Conservation (phyloP, 768 basidiomycete species). For the Tricholoma terreum region DNA sequence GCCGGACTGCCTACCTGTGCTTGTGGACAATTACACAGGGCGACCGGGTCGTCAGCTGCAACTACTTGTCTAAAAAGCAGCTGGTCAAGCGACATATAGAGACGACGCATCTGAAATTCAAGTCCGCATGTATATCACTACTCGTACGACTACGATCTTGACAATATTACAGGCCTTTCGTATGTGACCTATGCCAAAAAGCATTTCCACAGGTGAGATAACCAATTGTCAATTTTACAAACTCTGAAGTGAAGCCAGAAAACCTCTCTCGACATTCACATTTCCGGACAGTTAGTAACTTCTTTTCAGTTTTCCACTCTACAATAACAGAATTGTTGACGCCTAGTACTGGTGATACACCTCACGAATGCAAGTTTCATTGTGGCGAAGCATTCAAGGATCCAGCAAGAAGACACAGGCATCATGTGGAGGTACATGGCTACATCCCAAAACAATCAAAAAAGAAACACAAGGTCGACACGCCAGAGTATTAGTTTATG, state of each 20-base stretch:
- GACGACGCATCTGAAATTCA: conserved; percentile 57
- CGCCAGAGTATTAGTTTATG: background rate
- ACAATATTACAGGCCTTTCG: conserved; percentile 40
- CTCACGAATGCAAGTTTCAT: conserved; percentile 48
- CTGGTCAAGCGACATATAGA: conserved; percentile 68
- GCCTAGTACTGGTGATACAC: conserved; percentile 54
- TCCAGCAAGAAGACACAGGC: conserved; percentile 60
- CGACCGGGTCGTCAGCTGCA: conserved; percentile 3
- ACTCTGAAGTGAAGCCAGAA: conserved; percentile 32
- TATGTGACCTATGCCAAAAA: conserved; percentile 50
- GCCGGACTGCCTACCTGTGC: conserved; percentile 22
- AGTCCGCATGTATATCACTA: conserved; percentile 35
- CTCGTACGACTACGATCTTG: background rate
- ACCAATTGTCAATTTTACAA: background rate
- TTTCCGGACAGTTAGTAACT: conserved; percentile 44
- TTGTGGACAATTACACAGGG: conserved; percentile 27
- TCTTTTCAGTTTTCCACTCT: background rate
- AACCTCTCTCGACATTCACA: conserved; percentile 56
- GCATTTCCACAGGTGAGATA: conserved; percentile 42
- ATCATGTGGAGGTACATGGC: conserved; percentile 51
- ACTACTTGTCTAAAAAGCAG: conserved; percentile 47
- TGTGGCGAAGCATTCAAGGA: conserved; percentile 60
- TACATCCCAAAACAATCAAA: conserved; percentile 43
- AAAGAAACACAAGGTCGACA: conserved; percentile 38
- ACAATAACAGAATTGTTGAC: background rate